Evolutionary conservation across 129 eudicot species (phyloP).

Genomic region (Deinandra increscens): DNA sequence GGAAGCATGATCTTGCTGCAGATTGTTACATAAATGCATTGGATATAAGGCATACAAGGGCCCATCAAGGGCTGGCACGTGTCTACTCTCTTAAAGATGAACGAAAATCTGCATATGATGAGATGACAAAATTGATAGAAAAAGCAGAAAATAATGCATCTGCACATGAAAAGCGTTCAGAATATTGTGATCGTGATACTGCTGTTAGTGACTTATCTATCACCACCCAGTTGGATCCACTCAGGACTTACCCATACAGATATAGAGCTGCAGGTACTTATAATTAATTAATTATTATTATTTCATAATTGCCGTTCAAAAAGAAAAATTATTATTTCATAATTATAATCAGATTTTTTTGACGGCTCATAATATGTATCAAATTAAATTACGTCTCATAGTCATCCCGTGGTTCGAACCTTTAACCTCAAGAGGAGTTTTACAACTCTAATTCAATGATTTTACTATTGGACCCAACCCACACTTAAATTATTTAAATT

Average conservation of each 20-base stretch:
- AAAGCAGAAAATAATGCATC: conserved; percentile 78
- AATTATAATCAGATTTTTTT: background rate
- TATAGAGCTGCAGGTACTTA: conserved; percentile 84
- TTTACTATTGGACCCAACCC: no score
- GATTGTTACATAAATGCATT: conserved; percentile 80
- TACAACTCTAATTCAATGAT: no score
- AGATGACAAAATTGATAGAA: conserved; percentile 82
- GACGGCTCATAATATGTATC: no score
- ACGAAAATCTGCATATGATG: conserved; percentile 72
- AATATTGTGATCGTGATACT: conserved; percentile 74
- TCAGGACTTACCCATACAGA: conserved; percentile 87
- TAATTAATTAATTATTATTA: no score
- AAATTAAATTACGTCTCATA: no score
- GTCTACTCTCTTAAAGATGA: conserved; percentile 65
- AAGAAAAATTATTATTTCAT: background rate
- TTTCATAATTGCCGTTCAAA: background rate
- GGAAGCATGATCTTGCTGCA: conserved; percentile 73
- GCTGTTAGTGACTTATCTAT: conserved; percentile 63
- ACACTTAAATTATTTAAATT: no score
- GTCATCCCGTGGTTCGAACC: no score
- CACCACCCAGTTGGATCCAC: conserved; percentile 76
- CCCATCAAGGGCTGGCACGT: conserved; percentile 92
- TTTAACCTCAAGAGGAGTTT: no score
- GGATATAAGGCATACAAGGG: conserved; percentile 89
- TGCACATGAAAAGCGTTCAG: conserved; percentile 86